Conservation (phyloP, 2,329 filamentous ascomycete genomes). For the Aspergillus costaricaensis region DNA sequence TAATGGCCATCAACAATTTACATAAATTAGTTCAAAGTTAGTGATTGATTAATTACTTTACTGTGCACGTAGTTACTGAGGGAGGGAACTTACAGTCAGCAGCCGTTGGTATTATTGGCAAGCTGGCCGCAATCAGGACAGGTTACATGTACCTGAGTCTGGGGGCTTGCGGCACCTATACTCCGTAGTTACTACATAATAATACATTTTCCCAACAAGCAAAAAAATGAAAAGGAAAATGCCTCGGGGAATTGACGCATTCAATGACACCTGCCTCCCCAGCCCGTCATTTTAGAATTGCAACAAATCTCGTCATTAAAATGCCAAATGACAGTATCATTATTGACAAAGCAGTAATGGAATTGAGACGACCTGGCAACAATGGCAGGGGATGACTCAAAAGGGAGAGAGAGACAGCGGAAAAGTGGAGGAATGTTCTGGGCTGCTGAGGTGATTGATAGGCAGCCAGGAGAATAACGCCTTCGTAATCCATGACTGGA, state of each 20-base stretch:
- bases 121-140: background rate
- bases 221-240: no score
- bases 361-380: conserved; percentile 7
- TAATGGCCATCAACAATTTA: background rate
- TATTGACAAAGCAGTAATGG: background rate
- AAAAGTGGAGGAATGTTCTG: conserved; percentile 1
- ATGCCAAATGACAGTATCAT: background rate
- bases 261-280: background rate
- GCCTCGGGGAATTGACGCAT: background rate
- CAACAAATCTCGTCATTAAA: background rate
- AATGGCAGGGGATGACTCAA: conserved; percentile 6
- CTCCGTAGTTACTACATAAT: no score
- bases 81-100: no score
- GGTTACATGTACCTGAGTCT: background rate
- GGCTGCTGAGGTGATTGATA: conserved; percentile 8
- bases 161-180: background rate
- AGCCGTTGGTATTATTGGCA: background rate
- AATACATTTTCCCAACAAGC: no score
- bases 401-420: background rate
- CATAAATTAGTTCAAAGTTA: no score
- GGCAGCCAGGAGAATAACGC: background rate
- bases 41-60: no score
- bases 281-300: background rate
- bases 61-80: no score
- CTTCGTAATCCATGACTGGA: conserved; percentile 4